Evolutionary conservation across 2,329 filamentous ascomycete genomes (phyloP).

Genomic region (Stenocarpella maydis): DNA sequence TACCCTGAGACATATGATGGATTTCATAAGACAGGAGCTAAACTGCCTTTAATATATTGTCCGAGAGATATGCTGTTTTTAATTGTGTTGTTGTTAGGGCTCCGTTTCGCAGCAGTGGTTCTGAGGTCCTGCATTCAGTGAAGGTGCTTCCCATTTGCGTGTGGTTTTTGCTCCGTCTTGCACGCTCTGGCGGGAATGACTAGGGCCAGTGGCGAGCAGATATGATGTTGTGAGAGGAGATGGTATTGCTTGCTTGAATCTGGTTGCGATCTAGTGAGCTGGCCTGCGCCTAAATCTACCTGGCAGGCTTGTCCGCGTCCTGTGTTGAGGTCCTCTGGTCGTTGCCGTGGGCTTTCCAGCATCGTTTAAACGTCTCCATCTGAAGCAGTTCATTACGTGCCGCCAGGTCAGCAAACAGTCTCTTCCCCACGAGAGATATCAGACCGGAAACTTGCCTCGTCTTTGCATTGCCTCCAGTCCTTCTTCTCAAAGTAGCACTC

Average conservation of each 20-base stretch:
- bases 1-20: no score
- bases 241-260: no score
- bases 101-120: no score
- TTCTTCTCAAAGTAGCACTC: slow-evolving; percentile 97
- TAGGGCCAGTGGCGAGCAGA: no score
- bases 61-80: no score
- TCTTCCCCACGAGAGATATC: background rate
- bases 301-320: slow-evolving; percentile 56
- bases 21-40: no score
- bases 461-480: slow-evolving; percentile 89
- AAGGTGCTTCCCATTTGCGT: background rate
- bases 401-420: slow-evolving; percentile 13
- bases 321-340: slow-evolving; percentile 82
- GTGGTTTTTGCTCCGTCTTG: background rate
- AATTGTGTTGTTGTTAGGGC: no score
- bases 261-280: background rate
- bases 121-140: background rate
- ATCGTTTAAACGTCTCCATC: slow-evolving; percentile 90
- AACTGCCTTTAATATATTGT: no score
- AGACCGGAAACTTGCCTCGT: slow-evolving; percentile 73
- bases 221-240: background rate
- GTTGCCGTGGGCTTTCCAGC: slow-evolving; percentile 92
- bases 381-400: slow-evolving; percentile 49
- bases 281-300: background rate
- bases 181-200: background rate